These are phyloP conservation scores for Xerocomus spinulosus DNA, from an alignment of 768 basidiomycete species.

Conservation along the genomic window DNA sequence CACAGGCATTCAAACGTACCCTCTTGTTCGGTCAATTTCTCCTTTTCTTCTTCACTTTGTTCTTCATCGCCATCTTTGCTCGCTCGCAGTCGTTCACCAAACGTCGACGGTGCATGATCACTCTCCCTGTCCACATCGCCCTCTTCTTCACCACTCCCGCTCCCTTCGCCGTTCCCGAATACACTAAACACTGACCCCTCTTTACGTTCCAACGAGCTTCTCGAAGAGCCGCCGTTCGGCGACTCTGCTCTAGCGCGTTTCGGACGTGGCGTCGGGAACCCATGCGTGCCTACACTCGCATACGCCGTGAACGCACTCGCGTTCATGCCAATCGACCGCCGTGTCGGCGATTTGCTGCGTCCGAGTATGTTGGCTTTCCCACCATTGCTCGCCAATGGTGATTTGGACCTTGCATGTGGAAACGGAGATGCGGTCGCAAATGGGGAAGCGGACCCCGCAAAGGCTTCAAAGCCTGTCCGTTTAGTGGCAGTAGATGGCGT, in stretches of 20 bases:
- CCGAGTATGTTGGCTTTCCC: slow-evolving; percentile 24
- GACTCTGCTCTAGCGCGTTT: slow-evolving; percentile 55
- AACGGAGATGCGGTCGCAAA: slow-evolving; percentile 40
- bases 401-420: slow-evolving; percentile 41
- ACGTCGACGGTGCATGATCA: slow-evolving; percentile 37
- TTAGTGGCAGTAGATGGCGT: slow-evolving; percentile 40
- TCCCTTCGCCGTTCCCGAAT: slow-evolving; percentile 37
- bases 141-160: slow-evolving; percentile 39
- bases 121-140: slow-evolving; percentile 35
- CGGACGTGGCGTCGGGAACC: slow-evolving; percentile 37
- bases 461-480: slow-evolving; percentile 55
- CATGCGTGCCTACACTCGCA: slow-evolving; percentile 44
- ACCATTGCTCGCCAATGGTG: slow-evolving; percentile 37
- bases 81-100: slow-evolving; percentile 66
- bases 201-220: slow-evolving; percentile 43
- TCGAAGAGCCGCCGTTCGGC: slow-evolving; percentile 39
- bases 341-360: slow-evolving; percentile 54
- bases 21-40: slow-evolving; percentile 61
- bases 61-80: slow-evolving; percentile 56
- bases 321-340: slow-evolving; percentile 38
- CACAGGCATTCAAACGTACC: slow-evolving; percentile 35
- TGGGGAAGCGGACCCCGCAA: slow-evolving; percentile 47
- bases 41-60: slow-evolving; percentile 38
- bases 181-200: slow-evolving; percentile 20
- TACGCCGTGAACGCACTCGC: slow-evolving; percentile 60